Percentiles rank a stretch among this genome's conserved stretches.
Evolutionary conservation across 148 eudicot genomes (phyloP).

Genomic region (Camellia japonica): DNA sequence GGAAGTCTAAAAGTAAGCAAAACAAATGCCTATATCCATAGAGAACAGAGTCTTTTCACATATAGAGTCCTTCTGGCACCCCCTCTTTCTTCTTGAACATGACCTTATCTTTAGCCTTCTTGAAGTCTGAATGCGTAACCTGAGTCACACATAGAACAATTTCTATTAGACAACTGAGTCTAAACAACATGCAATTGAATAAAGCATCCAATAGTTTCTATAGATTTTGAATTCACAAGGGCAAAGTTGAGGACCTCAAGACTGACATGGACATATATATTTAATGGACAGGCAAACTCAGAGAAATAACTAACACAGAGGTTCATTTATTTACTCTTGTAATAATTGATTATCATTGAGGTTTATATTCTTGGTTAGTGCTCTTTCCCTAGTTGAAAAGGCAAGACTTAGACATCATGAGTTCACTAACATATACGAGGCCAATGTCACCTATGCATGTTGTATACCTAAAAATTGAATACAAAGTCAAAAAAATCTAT

Average conservation of each 20-base stretch:
- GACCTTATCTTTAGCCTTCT: constrained; percentile 68
- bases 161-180: neutral
- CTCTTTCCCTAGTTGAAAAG: too few relatives aligned
- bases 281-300: too few relatives aligned
- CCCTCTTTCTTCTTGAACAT: constrained; percentile 78
- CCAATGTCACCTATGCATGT: too few relatives aligned
- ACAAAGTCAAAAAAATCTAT: too few relatives aligned
- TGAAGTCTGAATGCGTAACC: constrained; percentile 61
- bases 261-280: neutral
- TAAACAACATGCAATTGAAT: neutral
- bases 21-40: neutral
- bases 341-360: too few relatives aligned
- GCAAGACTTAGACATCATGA: neutral
- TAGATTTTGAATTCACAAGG: neutral
- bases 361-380: too few relatives aligned
- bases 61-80: constrained; percentile 66
- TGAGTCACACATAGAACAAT: constrained; percentile 13
- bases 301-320: too few relatives aligned
- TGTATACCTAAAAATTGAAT: neutral
- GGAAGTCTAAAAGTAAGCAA: neutral
- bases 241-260: neutral
- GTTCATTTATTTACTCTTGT: too few relatives aligned
- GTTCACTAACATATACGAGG: too few relatives aligned
- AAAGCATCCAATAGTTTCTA: neutral
- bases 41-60: constrained; percentile 25